These are phyloP conservation scores for Knoxdaviesia proteae DNA, from an alignment of 2,329 filamentous ascomycete genomes.

Conservation along the genomic window DNA sequence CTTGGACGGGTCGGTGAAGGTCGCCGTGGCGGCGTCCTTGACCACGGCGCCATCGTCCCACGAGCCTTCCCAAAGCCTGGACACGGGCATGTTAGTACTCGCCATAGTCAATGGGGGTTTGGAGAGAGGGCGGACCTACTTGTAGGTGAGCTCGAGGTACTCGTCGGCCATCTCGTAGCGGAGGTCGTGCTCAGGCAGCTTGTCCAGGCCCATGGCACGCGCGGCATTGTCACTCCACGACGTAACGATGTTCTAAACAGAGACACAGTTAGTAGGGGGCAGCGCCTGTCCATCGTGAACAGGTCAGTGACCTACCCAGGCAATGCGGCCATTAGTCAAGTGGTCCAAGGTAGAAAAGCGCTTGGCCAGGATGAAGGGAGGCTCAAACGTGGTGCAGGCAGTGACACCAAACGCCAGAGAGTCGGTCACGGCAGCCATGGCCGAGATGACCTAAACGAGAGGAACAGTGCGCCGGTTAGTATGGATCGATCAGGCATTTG, in stretches of 20 bases:
- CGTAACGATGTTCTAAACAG: slow-evolving; percentile 32
- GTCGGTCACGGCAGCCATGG: slow-evolving; percentile 46
- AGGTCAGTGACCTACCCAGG: slow-evolving; percentile 7
- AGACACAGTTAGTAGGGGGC: neutral
- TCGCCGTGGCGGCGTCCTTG: slow-evolving; percentile 26
- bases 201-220: slow-evolving; percentile 34
- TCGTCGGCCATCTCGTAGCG: slow-evolving; percentile 39
- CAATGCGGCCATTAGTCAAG: slow-evolving; percentile 35
- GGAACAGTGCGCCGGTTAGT: neutral
- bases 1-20: slow-evolving; percentile 21
- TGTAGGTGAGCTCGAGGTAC: slow-evolving; percentile 36
- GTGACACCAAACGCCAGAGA: slow-evolving; percentile 51
- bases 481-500: no score
- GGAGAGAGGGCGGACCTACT: slow-evolving; percentile 14
- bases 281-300: slow-evolving; percentile 1
- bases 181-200: slow-evolving; percentile 27
- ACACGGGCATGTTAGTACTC: neutral
- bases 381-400: slow-evolving; percentile 46
- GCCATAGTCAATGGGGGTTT: neutral
- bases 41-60: slow-evolving; percentile 41
- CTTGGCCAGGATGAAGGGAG: slow-evolving; percentile 44
- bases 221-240: slow-evolving; percentile 48
- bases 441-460: slow-evolving; percentile 29
- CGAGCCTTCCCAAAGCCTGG: slow-evolving; percentile 17
- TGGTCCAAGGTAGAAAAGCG: slow-evolving; percentile 48